Base-by-base conservation (phyloP, 805 yeast genomes). In the Kazachstania kunashirensis region DNA sequence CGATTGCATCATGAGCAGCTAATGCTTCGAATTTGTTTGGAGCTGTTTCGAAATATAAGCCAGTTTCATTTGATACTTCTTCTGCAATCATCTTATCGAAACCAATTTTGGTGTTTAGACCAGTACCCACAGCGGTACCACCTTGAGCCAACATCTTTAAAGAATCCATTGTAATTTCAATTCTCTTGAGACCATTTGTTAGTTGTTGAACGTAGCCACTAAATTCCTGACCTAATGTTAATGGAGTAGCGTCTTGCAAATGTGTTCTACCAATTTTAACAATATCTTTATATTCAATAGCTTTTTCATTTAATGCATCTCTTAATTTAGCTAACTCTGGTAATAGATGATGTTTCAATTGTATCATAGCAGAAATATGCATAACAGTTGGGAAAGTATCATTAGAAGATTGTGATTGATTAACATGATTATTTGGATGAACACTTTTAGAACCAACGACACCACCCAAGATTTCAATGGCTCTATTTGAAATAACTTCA, bases 61-160 rank as follows among this genome's bases (percentile, higher is more conserved):
- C 96, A 40, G 96, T 86, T 65, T 84, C 75, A 50, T 75, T 73
- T 41, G 94, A 63, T 31, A 92, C 95, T 65, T 82, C 77, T 42
- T 72, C 79, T 43, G 98, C 98, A 50, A 92, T 77, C 50, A 81
- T 77, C 52, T 68, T 79, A 53, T 85, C 94, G 61, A 82, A 92
- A 18, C 97, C 97, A 58, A 76, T 74, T 61, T 66, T 79, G 66
- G 97, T 89, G 77, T 92, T 92, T 53, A 92, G 75, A 48, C 98
- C 98, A 39, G 98, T 92, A 53, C 98, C 98, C 39, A 92, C 98
- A 44, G 98, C 98, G 45, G 98, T 92, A 69, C 98, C 98, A 70
- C 98, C 98, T 71, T 92, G 98, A 33, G 98, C 98, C 51, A 92
- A 75, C 61, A 61, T 76, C 54, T 79, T 72, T 60, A 92, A 71